Conservation (phyloP, 1,139 yeast genomes). For the Kodamaea fungicola region DNA sequence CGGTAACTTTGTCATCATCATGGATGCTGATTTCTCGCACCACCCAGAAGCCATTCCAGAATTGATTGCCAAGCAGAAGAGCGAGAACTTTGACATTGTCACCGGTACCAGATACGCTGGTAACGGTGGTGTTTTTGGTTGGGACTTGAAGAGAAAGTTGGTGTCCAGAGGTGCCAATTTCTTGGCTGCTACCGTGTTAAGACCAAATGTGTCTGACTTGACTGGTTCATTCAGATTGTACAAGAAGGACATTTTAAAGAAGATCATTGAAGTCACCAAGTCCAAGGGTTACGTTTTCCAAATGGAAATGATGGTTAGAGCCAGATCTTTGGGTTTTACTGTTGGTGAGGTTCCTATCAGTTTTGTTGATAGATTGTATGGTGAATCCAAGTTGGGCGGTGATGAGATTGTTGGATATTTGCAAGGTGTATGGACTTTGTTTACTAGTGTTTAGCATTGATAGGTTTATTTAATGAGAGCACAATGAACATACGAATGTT, state of each 20-base stretch:
- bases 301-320: slow-evolving; percentile 89
- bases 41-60: slow-evolving; percentile 79
- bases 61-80: slow-evolving; percentile 67
- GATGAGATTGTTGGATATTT: slow-evolving; percentile 77
- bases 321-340: slow-evolving; percentile 64
- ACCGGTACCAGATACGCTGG: slow-evolving; percentile 87
- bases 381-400: slow-evolving; percentile 79
- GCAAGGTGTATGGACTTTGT: slow-evolving; percentile 72
- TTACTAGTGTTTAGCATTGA: slow-evolving; percentile 50
- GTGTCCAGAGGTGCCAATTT: slow-evolving; percentile 82
- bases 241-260: slow-evolving; percentile 65
- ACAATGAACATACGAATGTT: neutral
- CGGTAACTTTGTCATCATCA: slow-evolving; percentile 74
- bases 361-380: slow-evolving; percentile 77
- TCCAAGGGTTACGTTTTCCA: slow-evolving; percentile 85
- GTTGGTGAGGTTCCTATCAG: slow-evolving; percentile 81
- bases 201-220: slow-evolving; percentile 73
- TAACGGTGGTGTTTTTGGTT: slow-evolving; percentile 79
- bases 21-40: slow-evolving; percentile 87
- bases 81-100: slow-evolving; percentile 66
- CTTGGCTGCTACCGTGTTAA: slow-evolving; percentile 66
- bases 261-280: slow-evolving; percentile 65
- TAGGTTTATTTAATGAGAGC: neutral
- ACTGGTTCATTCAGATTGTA: slow-evolving; percentile 80
- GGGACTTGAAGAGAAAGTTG: slow-evolving; percentile 80